phyloP scores from a whole-genome alignment of 108 stramenopile genomes.

The Schizochytrium sp. region DNA sequence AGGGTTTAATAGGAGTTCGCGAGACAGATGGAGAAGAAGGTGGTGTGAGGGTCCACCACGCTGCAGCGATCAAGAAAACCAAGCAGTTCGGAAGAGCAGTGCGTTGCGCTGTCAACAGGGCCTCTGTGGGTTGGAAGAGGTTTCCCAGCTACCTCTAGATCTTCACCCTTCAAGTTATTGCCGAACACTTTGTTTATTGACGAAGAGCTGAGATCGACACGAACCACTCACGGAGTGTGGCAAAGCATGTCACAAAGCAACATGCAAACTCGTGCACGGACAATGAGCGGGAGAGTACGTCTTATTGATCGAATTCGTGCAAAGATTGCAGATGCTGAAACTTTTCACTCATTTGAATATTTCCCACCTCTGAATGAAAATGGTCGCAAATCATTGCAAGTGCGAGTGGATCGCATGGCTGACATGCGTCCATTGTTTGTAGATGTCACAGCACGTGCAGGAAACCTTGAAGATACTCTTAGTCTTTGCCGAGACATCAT shows the following conservation, averaged over 20 bases:
- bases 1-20: no score
- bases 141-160: no score
- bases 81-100: no score
- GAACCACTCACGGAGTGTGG: no score
- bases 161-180: no score
- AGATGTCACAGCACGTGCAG: conserved; percentile 89
- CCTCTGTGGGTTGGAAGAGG: no score
- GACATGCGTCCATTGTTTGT: conserved; percentile 90
- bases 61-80: no score
- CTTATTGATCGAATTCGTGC: neutral
- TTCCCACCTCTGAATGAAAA: conserved; percentile 95
- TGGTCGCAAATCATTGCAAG: conserved; percentile 90
- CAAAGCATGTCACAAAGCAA: neutral
- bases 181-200: no score
- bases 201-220: no score
- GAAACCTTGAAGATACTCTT: conserved; percentile 83
- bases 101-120: no score
- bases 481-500: conserved; percentile 87
- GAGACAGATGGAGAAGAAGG: no score
- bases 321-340: conserved; percentile 41
- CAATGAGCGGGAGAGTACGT: neutral
- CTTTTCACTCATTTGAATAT: conserved; percentile 92
- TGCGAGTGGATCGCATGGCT: conserved; percentile 92
- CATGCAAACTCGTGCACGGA: neutral
- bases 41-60: no score